Evolutionary conservation across 257 asterid genomes (phyloP), one percentile per base, ranked within the genome.

Genomic region (Eustoma russellianum): DNA sequence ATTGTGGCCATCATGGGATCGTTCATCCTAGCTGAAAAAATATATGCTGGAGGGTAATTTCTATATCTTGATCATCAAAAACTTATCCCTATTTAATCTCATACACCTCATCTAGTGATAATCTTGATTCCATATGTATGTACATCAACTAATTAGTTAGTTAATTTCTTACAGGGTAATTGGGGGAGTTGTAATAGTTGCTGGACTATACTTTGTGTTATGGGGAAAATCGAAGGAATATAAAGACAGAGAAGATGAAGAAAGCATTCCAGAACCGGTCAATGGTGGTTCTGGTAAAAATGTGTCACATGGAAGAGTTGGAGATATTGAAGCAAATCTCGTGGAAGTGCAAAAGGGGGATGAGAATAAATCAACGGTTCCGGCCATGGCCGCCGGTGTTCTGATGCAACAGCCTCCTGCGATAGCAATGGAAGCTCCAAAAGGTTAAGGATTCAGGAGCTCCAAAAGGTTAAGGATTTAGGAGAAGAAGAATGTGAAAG

Each of bases 1-100:
- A 76, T 89, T 44, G 94, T 89, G 8, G 93, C 97, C 6, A 69
- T 86, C 57, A 79, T 86, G 95, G 95, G 97, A 4, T 89, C 88
- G 13, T 83, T 86, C 68, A 86, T 89, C 43, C 64, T 89, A 53
- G 83, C 88, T 1, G 97, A 86, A 53, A 83, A 89, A 43, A 79
- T 86, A 14, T 89, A 77, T 35, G 44, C 79, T 44, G 95, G 97
- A 81, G 95, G 93, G 97, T 89, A 77, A 73, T 41, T 30, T 24
- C 30, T 24, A 24, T 2, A 24, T 24, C 30, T 24, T 24, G 30
- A 2, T 24, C 2, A 24, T 24, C 3, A 24, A 24, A 24, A 24
- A 24, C 3, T 24, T 24, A 24, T n/a, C n/a, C n/a, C n/a, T n/a
- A n/a, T n/a, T n/a, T n/a, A n/a, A n/a, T n/a, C n/a, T n/a, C n/a